Percentiles rank a stretch among this genome's conserved stretches.
Evolutionary conservation across 352 stramenopile species (phyloP).

Genomic region (Phytophthora pluvialis): DNA sequence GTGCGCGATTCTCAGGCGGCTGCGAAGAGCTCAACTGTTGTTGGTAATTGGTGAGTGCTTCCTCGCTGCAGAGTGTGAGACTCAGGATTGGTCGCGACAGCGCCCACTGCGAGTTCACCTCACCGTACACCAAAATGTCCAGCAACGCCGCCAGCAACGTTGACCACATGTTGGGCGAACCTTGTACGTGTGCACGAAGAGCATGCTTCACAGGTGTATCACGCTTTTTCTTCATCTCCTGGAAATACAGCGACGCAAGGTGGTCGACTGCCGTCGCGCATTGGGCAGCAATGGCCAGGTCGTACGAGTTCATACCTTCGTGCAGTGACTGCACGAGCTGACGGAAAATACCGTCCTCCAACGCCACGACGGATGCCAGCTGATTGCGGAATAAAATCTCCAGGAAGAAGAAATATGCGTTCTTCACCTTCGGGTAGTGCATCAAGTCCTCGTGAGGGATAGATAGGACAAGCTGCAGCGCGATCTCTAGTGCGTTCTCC

Average conservation of each 20-base stretch:
- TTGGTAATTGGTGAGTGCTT: conserved; percentile 94
- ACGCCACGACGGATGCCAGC: conserved; percentile 92
- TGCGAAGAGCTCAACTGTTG: conserved; percentile 95
- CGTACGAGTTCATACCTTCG: conserved; percentile 89
- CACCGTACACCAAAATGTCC: conserved; percentile 97
- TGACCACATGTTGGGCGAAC: conserved; percentile 94
- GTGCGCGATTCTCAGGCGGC: conserved; percentile 90
- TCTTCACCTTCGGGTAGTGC: conserved; percentile 97
- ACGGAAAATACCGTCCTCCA: conserved; percentile 95
- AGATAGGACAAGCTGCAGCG: conserved; percentile 94
- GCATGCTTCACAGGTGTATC: conserved; percentile 94
- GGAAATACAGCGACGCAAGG: conserved; percentile 92
- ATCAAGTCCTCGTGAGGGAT: conserved; percentile 97
- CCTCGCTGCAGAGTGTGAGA: conserved; percentile 96
- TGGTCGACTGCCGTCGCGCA: conserved; percentile 97
- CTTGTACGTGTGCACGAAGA: conserved; percentile 91
- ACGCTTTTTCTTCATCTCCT: conserved; percentile 96
- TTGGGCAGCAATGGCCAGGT: conserved; percentile 93
- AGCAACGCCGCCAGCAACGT: conserved; percentile 92
- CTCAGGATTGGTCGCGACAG: conserved; percentile 97
- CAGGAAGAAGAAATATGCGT: conserved; percentile 98
- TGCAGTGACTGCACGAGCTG: conserved; percentile 95
- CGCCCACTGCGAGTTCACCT: conserved; percentile 97
- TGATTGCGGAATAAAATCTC: conserved; percentile 99
- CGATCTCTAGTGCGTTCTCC: conserved; percentile 95